These are phyloP conservation scores for Rhinocladiella mackenziei DNA, from an alignment of 2,329 filamentous ascomycete species.

Conservation along the genomic window DNA sequence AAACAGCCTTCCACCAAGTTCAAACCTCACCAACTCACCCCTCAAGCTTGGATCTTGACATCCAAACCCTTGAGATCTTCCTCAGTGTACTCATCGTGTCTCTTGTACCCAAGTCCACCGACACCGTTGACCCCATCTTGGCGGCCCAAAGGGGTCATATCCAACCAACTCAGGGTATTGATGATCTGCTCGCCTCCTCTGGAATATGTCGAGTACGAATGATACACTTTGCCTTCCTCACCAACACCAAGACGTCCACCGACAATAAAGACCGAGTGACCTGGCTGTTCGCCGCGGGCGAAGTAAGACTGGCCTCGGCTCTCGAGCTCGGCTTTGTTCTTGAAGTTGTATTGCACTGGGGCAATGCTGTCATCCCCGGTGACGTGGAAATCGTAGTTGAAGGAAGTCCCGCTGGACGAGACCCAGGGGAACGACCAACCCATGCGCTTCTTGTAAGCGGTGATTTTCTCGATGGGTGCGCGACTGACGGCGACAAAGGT, in stretches of 20 bases:
- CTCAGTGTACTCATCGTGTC: slow-evolving; percentile 21
- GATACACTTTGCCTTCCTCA: slow-evolving; percentile 34
- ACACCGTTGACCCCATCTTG: slow-evolving; percentile 18
- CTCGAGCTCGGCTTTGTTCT: slow-evolving; percentile 24
- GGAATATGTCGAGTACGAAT: slow-evolving; percentile 35
- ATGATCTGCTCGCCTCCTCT: slow-evolving; percentile 17
- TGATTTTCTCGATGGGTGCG: slow-evolving; percentile 38
- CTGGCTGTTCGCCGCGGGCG: slow-evolving; percentile 36
- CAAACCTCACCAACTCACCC: no score
- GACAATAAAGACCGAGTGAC: slow-evolving; percentile 39
- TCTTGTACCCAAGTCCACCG: slow-evolving; percentile 18
- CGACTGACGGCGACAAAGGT: slow-evolving; percentile 37
- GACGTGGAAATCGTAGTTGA: slow-evolving; percentile 43
- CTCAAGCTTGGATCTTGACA: no score
- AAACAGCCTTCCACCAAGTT: no score
- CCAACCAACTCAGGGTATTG: slow-evolving; percentile 19
- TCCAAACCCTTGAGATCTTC: no score
- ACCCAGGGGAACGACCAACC: slow-evolving; percentile 42
- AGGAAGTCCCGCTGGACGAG: slow-evolving; percentile 34
- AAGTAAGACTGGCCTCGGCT: slow-evolving; percentile 6
- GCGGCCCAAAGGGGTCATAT: slow-evolving; percentile 21
- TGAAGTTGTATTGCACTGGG: slow-evolving; percentile 32
- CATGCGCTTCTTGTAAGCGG: slow-evolving; percentile 37
- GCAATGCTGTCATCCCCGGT: slow-evolving; percentile 33
- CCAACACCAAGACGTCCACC: slow-evolving; percentile 14